A percentile compares a stretch with the other conserved stretches of the same genome.
Conservation (phyloP, 208 protist species). For the Leishmania guyanensis region DNA sequence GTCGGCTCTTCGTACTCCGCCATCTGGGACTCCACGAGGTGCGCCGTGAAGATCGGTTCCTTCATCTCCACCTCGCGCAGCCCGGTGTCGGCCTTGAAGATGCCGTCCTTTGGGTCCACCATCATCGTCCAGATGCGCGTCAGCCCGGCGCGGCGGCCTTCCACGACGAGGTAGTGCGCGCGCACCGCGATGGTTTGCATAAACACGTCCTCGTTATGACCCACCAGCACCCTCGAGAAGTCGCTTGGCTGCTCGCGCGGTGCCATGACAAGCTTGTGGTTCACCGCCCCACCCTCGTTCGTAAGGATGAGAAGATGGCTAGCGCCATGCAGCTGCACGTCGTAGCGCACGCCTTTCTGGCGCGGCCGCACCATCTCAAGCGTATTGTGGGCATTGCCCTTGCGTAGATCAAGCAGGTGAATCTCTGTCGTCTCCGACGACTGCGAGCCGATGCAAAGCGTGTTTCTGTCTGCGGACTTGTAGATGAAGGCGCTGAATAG, state of each 20-base stretch:
- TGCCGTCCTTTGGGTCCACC: constrained; percentile 34
- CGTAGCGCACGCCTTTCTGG: constrained; percentile 83
- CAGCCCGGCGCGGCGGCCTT: constrained; percentile 69
- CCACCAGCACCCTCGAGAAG: constrained; percentile 58
- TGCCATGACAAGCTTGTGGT: constrained; percentile 75
- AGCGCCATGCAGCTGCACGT: constrained; percentile 75
- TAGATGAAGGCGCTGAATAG: constrained; percentile 63
- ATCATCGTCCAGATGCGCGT: constrained; percentile 83
- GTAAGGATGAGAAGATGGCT: constrained; percentile 75
- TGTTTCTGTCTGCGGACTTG: constrained; percentile 71
- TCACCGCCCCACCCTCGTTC: constrained; percentile 77
- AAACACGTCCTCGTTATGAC: constrained; percentile 51
- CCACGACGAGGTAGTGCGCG: constrained; percentile 63
- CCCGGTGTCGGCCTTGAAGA: constrained; percentile 28
- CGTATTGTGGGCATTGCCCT: constrained; percentile 48
- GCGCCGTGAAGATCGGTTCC: constrained; percentile 75
- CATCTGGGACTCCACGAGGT: constrained; percentile 62
- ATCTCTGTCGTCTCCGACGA: constrained; percentile 84
- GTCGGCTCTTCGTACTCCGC: constrained; percentile 63
- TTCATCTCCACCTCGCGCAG: constrained; percentile 66
- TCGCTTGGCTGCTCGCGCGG: constrained; percentile 43
- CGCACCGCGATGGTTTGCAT: constrained; percentile 59
- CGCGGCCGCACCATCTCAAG: constrained; percentile 73
- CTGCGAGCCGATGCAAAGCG: constrained; percentile 56
- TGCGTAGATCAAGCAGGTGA: constrained; percentile 75